Conservation (phyloP, 306 rosid genomes). For the Begonia masoniana region DNA sequence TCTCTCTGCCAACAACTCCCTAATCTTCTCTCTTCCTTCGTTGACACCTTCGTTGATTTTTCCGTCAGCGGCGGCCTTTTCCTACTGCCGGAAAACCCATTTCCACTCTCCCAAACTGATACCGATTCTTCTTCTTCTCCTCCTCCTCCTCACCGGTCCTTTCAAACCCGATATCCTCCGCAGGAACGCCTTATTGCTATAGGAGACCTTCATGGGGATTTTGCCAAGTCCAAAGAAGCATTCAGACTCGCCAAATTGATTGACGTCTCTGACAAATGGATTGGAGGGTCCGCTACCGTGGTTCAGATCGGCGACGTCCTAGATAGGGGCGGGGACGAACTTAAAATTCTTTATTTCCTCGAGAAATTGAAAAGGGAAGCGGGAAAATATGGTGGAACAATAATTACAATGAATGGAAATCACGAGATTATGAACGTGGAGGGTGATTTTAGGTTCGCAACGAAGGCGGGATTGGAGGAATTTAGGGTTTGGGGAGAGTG, state of each 20-base stretch:
- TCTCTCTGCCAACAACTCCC: slow-evolving; percentile 48
- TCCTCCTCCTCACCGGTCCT: neutral
- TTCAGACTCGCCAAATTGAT: slow-evolving; percentile 52
- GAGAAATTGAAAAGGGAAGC: slow-evolving; percentile 80
- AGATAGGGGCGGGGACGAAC: slow-evolving; percentile 83
- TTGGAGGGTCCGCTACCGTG: slow-evolving; percentile 65
- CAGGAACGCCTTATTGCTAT: slow-evolving; percentile 55
- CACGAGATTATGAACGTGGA: slow-evolving; percentile 94
- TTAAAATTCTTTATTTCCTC: slow-evolving; percentile 59
- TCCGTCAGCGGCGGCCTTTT: slow-evolving; percentile 72
- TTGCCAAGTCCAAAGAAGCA: slow-evolving; percentile 61
- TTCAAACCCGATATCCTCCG: slow-evolving; percentile 39
- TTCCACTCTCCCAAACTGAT: neutral
- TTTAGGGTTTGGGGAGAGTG: slow-evolving; percentile 67
- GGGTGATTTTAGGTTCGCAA: slow-evolving; percentile 58
- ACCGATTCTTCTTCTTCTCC: neutral
- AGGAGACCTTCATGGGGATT: slow-evolving; percentile 92
- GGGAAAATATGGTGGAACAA: slow-evolving; percentile 35
- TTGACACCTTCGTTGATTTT: slow-evolving; percentile 82
- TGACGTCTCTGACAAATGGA: slow-evolving; percentile 47
- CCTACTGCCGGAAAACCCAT: slow-evolving; percentile 16
- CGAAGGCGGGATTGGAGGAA: slow-evolving; percentile 40
- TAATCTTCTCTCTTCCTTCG: slow-evolving; percentile 46
- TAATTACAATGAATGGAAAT: slow-evolving; percentile 84
- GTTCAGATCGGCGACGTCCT: slow-evolving; percentile 84